Evolutionary conservation across 78 protist species (phyloP).

Genomic region (Chrysochromulina tobinii): DNA sequence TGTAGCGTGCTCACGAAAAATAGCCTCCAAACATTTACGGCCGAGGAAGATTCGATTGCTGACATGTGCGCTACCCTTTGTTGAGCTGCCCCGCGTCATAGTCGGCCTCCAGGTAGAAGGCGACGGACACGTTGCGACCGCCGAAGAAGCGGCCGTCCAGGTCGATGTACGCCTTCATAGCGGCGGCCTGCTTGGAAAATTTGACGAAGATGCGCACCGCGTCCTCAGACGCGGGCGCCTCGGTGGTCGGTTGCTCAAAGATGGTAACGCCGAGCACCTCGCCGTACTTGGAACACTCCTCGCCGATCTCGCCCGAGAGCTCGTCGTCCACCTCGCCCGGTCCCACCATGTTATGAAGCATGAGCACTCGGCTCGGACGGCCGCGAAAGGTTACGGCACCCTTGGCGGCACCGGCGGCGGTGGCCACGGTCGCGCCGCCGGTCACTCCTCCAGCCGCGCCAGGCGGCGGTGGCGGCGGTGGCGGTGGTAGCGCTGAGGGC

Average conservation of each 20-base stretch:
- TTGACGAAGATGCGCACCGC: background rate
- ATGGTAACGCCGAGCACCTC: background rate
- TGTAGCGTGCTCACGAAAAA: too few species aligned
- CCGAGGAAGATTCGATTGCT: too few species aligned
- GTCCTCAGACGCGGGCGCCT: background rate
- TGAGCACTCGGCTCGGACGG: background rate
- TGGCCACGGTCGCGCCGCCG: background rate
- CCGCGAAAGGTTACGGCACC: background rate
- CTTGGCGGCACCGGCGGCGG: background rate
- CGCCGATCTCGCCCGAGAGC: background rate
- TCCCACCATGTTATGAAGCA: background rate
- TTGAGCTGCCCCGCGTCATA: background rate
- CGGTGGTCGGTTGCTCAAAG: background rate
- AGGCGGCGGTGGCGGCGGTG: constrained; percentile 7
- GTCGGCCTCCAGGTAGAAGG: background rate
- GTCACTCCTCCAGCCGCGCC: background rate
- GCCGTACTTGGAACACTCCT: constrained; percentile 7
- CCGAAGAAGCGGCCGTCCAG: constrained; percentile 13
- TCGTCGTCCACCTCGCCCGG: background rate
- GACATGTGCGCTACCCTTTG: too few species aligned
- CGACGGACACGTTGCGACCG: background rate
- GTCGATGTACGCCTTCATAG: constrained; percentile 24
- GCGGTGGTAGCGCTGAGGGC: background rate
- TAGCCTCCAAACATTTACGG: too few species aligned
- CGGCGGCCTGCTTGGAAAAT: background rate